These are phyloP conservation scores for Orychophragmus violaceus DNA, from an alignment of 345 rosid species.

Conservation along the genomic window DNA sequence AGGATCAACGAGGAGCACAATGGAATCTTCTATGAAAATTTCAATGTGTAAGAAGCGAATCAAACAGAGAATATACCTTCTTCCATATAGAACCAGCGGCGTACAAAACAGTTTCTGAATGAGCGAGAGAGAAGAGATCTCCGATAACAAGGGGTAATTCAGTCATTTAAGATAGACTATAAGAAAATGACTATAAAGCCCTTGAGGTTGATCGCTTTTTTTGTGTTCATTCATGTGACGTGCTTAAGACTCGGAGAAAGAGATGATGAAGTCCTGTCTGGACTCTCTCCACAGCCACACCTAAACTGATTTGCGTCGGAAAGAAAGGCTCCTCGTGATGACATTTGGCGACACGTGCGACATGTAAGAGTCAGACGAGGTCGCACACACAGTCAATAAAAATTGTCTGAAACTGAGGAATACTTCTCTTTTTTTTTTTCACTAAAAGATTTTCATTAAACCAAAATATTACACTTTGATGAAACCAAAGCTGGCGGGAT, in stretches of 20 bases:
- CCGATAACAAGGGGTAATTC: neutral
- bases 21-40: slow-evolving; percentile 26
- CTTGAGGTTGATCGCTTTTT: neutral
- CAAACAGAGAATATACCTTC: slow-evolving; percentile 30
- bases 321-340: neutral
- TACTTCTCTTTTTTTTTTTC: slow-evolving; percentile 10
- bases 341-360: slow-evolving; percentile 8
- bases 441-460: too few species aligned
- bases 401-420: slow-evolving; percentile 7
- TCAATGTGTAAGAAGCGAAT: slow-evolving; percentile 26
- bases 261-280: slow-evolving; percentile 3
- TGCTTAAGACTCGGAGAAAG: slow-evolving; percentile 21
- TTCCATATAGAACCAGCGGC: slow-evolving; percentile 19
- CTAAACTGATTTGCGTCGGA: neutral
- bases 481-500: too few species aligned
- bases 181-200: slow-evolving; percentile 6
- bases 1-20: slow-evolving; percentile 11
- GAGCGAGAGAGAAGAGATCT: slow-evolving; percentile 11
- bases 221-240: slow-evolving; percentile 3
- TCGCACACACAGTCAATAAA: slow-evolving; percentile 1
- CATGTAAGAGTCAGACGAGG: slow-evolving; percentile 6
- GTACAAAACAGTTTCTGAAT: neutral
- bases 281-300: slow-evolving; percentile 3
- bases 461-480: too few species aligned
- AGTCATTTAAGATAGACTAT: neutral